These are phyloP conservation scores for Emmonsia crescens DNA, from an alignment of 2,329 filamentous ascomycete genomes.

Conservation along the genomic window DNA sequence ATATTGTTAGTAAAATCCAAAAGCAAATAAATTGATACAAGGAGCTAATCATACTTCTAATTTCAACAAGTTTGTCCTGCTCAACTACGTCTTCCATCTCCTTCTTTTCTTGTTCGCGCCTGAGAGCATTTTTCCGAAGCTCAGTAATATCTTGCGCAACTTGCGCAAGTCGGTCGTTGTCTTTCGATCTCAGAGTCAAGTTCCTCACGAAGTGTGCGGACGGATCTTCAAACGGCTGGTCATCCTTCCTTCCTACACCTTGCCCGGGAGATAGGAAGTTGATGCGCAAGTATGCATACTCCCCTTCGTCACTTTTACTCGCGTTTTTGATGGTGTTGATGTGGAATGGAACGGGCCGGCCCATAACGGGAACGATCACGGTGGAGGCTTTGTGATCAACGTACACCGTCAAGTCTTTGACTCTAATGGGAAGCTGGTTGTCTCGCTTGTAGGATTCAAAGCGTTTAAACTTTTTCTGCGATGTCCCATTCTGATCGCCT, in stretches of 20 bases:
- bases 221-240: constrained; percentile 94
- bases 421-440: constrained; percentile 74
- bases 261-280: constrained; percentile 97
- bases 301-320: constrained; percentile 91
- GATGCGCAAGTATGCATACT: constrained; percentile 87
- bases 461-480: constrained; percentile 96
- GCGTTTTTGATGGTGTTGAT: constrained; percentile 98
- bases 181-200: constrained; percentile 84
- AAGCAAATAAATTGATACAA: background rate
- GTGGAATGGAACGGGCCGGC: constrained; percentile 92
- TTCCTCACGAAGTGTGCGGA: constrained; percentile 92
- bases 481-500: constrained; percentile 73
- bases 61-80: constrained; percentile 92
- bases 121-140: constrained; percentile 83
- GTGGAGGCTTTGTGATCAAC: constrained; percentile 86
- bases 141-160: constrained; percentile 91
- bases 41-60: constrained; percentile 59
- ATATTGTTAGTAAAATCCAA: background rate
- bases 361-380: constrained; percentile 92
- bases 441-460: constrained; percentile 99
- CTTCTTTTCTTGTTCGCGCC: constrained; percentile 97
- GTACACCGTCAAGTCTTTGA: constrained; percentile 78
- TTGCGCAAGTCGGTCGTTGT: constrained; percentile 78
- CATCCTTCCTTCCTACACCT: constrained; percentile 92
- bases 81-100: constrained; percentile 99